Evolutionary conservation across 495 filamentous ascomycete species (phyloP).

Genomic region (Penicillium daleae): DNA sequence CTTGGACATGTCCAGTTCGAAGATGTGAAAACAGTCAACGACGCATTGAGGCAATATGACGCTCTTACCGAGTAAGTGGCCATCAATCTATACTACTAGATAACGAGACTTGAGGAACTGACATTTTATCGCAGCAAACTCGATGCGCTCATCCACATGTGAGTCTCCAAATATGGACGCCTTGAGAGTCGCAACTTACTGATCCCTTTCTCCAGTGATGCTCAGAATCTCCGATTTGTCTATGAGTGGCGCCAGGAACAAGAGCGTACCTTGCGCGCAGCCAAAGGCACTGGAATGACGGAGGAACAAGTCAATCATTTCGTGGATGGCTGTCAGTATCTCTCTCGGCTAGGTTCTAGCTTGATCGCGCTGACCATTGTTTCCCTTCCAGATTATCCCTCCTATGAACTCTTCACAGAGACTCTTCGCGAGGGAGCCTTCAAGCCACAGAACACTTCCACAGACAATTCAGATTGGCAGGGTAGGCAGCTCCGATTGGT

Average conservation of each 20-base stretch:
- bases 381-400: slow-evolving; percentile 57
- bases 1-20: slow-evolving; percentile 64
- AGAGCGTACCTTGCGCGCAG: slow-evolving; percentile 67
- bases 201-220: slow-evolving; percentile 59
- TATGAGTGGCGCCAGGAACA: slow-evolving; percentile 89
- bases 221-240: slow-evolving; percentile 73
- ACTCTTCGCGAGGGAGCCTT: slow-evolving; percentile 67
- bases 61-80: slow-evolving; percentile 62
- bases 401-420: slow-evolving; percentile 75
- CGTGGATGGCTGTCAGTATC: slow-evolving; percentile 65
- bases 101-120: slow-evolving; percentile 14
- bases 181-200: background rate
- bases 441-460: slow-evolving; percentile 31
- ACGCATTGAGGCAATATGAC: slow-evolving; percentile 70
- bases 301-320: slow-evolving; percentile 68
- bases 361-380: slow-evolving; percentile 5
- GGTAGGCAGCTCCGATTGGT: slow-evolving; percentile 69
- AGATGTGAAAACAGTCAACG: slow-evolving; percentile 75
- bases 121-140: slow-evolving; percentile 54
- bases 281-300: slow-evolving; percentile 77
- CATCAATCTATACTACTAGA: background rate
- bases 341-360: too few species aligned
- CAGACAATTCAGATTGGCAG: slow-evolving; percentile 43
- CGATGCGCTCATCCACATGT: slow-evolving; percentile 86
- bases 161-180: slow-evolving; percentile 23